Conservation (phyloP, 129 eudicot genomes). For the Deinandra increscens region DNA sequence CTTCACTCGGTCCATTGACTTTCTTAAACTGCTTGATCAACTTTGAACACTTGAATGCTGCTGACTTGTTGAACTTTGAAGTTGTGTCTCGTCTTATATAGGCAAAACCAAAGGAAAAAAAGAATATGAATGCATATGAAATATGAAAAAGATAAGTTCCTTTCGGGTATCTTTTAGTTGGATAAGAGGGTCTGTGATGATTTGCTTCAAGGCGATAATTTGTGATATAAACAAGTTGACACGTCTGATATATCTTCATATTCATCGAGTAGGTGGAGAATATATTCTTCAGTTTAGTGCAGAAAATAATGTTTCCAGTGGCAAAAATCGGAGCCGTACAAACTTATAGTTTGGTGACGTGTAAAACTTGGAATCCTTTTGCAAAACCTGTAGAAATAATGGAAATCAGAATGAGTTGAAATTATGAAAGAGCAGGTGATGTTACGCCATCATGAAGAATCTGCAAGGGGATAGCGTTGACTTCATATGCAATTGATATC, state of each 20-base stretch:
- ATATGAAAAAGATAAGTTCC: conserved; percentile 36
- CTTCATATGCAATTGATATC: conserved; percentile 14
- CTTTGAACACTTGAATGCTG: conserved; percentile 21
- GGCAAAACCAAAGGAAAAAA: conserved; percentile 7
- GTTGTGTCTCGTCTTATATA: conserved; percentile 39
- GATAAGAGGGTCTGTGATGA: conserved; percentile 38
- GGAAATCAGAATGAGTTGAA: conserved; percentile 2
- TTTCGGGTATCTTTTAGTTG: conserved; percentile 36
- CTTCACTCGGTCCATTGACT: conserved; percentile 62
- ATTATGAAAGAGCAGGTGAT: conserved; percentile 13
- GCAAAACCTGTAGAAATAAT: conserved; percentile 20
- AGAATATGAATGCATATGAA: conserved; percentile 12
- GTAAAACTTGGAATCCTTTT: conserved; percentile 21
- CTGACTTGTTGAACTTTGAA: conserved; percentile 26
- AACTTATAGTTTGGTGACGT: conserved; percentile 17
- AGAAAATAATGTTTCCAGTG: conserved; percentile 11
- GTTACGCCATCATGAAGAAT: conserved; percentile 13
- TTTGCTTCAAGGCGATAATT: conserved; percentile 45
- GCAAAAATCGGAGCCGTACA: conserved; percentile 17
- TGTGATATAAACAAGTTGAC: conserved; percentile 51
- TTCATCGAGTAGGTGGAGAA: conserved; percentile 18
- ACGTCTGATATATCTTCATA: conserved; percentile 25
- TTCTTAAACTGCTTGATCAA: neutral
- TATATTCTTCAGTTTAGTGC: conserved; percentile 33
- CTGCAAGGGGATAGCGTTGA: conserved; percentile 17